Evolutionary conservation across 495 filamentous ascomycete genomes (phyloP), one percentile per base, ranked within the genome.

Genomic region (Paragyromitra xinjiangensis): DNA sequence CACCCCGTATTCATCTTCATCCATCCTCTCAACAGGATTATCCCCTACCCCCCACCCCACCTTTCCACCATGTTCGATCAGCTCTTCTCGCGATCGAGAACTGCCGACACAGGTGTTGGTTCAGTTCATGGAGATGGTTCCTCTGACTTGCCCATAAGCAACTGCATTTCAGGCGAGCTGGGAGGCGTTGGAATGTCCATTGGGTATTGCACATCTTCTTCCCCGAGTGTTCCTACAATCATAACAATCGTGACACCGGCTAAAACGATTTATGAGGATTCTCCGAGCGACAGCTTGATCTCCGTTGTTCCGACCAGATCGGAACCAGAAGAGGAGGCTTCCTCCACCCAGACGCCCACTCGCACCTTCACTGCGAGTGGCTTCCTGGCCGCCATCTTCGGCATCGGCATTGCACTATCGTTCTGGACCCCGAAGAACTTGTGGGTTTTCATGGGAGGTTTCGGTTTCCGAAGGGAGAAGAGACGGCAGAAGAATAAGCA

Each of bases 221-320:
- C 74, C 75, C 77, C 77, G 73, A 78, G 74, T 71, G 75, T 75
- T 75, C 69, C 75, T 72, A 78, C 77, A 79, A 71, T 79, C 77
- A 78, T 78, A 78, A 71, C 66, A 79, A 79, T 79, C 75, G 77
- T 79, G 77, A 78, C 77, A 73, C 68, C 68, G 74, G 77, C 77
- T 79, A 79, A 79, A 79, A 64, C 77, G 73, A 78, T 77, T 77
- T 78, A 78, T 79, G 77, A 79, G 77, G 77, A 78, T 79, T 79
- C 62, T 65, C 75, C 66, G 65, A 78, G 75, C 59, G 61, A 78
- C 66, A 79, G 77, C 48, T 79, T 79, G 75, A 78, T 79, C 56
- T 79, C 77, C 61, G 77, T 79, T 65, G 77, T 70, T 71, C 77
- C 77, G 7, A 77, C 74, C 58, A 79, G 74, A 67, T 77, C 66